These are phyloP conservation scores for Clarireedia homoeocarpa DNA, from an alignment of 2,329 filamentous ascomycete species.

Conservation along the genomic window DNA sequence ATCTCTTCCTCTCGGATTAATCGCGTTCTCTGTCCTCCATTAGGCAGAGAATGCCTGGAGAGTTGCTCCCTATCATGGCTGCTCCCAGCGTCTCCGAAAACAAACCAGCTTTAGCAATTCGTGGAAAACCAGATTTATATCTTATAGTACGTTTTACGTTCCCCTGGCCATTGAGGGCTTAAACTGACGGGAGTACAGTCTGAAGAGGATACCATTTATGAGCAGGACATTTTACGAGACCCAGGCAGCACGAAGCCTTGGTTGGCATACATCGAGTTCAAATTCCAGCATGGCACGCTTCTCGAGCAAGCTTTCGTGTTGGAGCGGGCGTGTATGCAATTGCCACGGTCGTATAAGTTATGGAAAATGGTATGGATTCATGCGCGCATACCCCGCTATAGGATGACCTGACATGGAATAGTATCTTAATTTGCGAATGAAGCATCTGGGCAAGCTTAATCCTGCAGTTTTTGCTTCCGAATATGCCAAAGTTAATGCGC, in stretches of 20 bases:
- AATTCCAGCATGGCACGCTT: slow-evolving; percentile 74
- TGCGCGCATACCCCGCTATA: background rate
- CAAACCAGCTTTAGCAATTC: slow-evolving; percentile 15
- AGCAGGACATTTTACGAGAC: slow-evolving; percentile 88
- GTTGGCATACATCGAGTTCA: slow-evolving; percentile 90
- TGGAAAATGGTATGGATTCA: slow-evolving; percentile 73
- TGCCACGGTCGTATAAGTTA: slow-evolving; percentile 93
- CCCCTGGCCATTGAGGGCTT: background rate
- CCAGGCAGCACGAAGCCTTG: slow-evolving; percentile 84
- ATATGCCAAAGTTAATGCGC: slow-evolving; percentile 86
- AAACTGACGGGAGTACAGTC: slow-evolving; percentile 41
- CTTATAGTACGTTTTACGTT: slow-evolving; percentile 27
- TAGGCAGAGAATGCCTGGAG: slow-evolving; percentile 30
- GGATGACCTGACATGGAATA: slow-evolving; percentile 30
- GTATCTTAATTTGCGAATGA: slow-evolving; percentile 80
- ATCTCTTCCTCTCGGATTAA: slow-evolving; percentile 14
- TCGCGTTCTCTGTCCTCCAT: slow-evolving; percentile 17
- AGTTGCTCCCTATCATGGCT: slow-evolving; percentile 30
- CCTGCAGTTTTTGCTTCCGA: slow-evolving; percentile 71
- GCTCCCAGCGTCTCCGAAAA: slow-evolving; percentile 22
- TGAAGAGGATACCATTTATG: slow-evolving; percentile 89
- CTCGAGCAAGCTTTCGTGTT: slow-evolving; percentile 82
- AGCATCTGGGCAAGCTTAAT: slow-evolving; percentile 76
- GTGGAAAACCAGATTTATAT: slow-evolving; percentile 29
- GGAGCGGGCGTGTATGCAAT: slow-evolving; percentile 81